phyloP scores from a whole-genome alignment of 2,329 filamentous ascomycete species.

The Sclerotinia spermophila region DNA sequence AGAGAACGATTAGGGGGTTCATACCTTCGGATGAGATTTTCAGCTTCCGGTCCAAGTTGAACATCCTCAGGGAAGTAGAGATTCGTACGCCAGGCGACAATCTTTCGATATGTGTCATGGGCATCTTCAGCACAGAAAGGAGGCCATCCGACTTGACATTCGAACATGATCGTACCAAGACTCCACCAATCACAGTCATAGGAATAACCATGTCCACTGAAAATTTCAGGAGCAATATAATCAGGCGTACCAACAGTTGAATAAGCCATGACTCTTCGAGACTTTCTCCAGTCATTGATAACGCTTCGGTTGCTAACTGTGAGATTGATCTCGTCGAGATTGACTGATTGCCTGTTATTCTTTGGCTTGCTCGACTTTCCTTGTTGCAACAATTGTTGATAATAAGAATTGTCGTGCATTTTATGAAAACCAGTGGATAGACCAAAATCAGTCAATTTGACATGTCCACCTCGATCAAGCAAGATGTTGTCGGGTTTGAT shows the following conservation, averaged over 20 bases:
- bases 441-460: constrained; percentile 97
- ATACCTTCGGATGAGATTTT: constrained; percentile 88
- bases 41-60: constrained; percentile 80
- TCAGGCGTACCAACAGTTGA: constrained; percentile 97
- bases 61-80: constrained; percentile 97
- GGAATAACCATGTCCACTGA: constrained; percentile 92
- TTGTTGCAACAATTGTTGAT: constrained; percentile 90
- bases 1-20: constrained; percentile 32
- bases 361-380: constrained; percentile 66
- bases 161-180: constrained; percentile 98
- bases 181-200: constrained; percentile 99
- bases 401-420: constrained; percentile 96
- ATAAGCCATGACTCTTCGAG: constrained; percentile 91
- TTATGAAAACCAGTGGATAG: constrained; percentile 97
- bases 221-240: constrained; percentile 98
- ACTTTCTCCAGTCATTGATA: constrained; percentile 98
- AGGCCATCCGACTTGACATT: constrained; percentile 97
- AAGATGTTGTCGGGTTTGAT: constrained; percentile 99
- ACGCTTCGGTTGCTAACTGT: constrained; percentile 96
- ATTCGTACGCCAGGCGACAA: constrained; percentile 95
- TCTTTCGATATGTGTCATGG: constrained; percentile 97
- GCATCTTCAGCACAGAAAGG: constrained; percentile 98
- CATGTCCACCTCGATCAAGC: constrained; percentile 89
- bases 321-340: constrained; percentile 95
- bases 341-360: constrained; percentile 84